phyloP scores from a whole-genome alignment of 768 basidiomycete genomes.

The Panaeolus cyanescens region DNA sequence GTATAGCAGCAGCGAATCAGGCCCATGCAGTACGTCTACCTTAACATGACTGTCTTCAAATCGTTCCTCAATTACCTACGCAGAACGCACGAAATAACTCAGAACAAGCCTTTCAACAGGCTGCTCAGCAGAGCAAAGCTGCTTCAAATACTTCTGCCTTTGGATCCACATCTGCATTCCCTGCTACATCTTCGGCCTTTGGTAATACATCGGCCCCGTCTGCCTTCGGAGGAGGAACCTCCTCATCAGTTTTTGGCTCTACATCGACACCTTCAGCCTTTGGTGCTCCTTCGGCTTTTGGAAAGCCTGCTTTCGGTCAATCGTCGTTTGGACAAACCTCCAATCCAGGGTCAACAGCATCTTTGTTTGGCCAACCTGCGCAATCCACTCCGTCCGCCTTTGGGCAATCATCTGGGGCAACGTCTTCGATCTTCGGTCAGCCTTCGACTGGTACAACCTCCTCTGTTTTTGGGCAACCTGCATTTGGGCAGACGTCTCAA shows the following conservation, averaged over 20 bases:
- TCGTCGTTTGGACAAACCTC: slow-evolving; percentile 28
- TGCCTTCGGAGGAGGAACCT: slow-evolving; percentile 26
- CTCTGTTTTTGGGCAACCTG: slow-evolving; percentile 22
- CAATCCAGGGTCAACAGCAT: slow-evolving; percentile 8
- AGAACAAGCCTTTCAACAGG: slow-evolving; percentile 52
- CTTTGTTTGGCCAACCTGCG: slow-evolving; percentile 15
- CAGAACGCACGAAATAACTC: slow-evolving; percentile 54
- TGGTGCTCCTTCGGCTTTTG: slow-evolving; percentile 33
- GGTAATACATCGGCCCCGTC: slow-evolving; percentile 29
- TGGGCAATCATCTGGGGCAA: slow-evolving; percentile 29
- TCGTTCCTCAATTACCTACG: not conserved
- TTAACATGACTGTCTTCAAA: not conserved
- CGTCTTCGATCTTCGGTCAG: slow-evolving; percentile 29
- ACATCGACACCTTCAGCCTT: slow-evolving; percentile 26
- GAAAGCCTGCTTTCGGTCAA: slow-evolving; percentile 32
- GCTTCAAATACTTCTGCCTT: slow-evolving; percentile 12
- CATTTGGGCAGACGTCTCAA: slow-evolving; percentile 33
- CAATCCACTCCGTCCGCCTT: slow-evolving; percentile 38
- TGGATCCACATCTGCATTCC: slow-evolving; percentile 36
- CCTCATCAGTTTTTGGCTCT: slow-evolving; percentile 33
- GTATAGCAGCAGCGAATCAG: slow-evolving; percentile 55
- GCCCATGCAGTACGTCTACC: slow-evolving; percentile 35
- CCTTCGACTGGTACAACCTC: slow-evolving; percentile 25
- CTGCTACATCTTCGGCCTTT: slow-evolving; percentile 38
- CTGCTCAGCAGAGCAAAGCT: slow-evolving; percentile 41